Evolutionary conservation across 225 moss, liverwort and hornwort species (phyloP).

Genomic region (Bryoerythrophyllum caledonicum): DNA sequence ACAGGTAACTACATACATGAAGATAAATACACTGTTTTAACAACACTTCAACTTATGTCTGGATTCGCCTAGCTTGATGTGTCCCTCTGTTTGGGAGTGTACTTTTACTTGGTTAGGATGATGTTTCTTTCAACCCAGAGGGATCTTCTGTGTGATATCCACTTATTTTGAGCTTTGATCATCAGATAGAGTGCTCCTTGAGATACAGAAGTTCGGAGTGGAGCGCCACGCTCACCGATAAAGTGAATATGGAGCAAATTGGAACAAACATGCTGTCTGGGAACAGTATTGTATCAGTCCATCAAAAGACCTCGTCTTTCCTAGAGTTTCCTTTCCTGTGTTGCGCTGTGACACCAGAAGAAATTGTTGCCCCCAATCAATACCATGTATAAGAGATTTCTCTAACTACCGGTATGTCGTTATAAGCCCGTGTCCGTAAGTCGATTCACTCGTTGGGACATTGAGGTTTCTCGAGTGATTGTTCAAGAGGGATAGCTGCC

Average conservation of each 20-base stretch:
- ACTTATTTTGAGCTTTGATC: not conserved
- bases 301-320: not conserved
- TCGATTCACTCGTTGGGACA: not conserved
- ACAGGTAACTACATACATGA: not conserved
- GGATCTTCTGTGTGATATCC: not conserved
- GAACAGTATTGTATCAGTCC: not conserved
- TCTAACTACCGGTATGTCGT: not conserved
- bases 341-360: not conserved
- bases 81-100: too few species aligned
- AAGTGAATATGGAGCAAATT: not conserved
- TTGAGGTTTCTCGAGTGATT: not conserved
- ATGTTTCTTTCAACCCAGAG: not conserved
- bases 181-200: not conserved
- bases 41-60: not conserved
- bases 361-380: not conserved
- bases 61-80: not conserved
- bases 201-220: not conserved
- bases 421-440: not conserved
- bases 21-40: not conserved
- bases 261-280: not conserved
- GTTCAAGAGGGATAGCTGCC: not conserved
- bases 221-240: not conserved
- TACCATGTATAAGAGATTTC: not conserved
- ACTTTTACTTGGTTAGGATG: not conserved
- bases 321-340: not conserved